These are phyloP conservation scores for Aspergillus arachidicola DNA, from an alignment of 2,329 filamentous ascomycete genomes.

Conservation along the genomic window DNA sequence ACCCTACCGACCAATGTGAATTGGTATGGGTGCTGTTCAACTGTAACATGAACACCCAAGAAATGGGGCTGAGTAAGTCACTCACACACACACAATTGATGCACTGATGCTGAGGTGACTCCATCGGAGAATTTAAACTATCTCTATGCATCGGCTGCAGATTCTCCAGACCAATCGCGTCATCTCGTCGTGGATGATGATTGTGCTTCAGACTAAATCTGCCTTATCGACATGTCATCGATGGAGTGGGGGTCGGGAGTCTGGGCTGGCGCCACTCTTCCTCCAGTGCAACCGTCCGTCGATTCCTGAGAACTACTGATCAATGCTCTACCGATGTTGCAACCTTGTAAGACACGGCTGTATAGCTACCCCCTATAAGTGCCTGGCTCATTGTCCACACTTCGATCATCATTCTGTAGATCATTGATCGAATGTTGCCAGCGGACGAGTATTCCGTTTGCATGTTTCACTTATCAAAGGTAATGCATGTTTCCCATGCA, in stretches of 20 bases:
- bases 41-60: neutral
- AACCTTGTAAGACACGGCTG: neutral
- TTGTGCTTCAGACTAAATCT: neutral
- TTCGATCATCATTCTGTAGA: neutral
- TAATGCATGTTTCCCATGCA: neutral
- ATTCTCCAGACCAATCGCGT: neutral
- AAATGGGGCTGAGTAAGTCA: neutral
- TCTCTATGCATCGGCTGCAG: neutral
- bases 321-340: neutral
- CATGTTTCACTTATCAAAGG: neutral
- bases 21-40: neutral
- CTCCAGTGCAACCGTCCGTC: neutral
- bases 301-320: neutral
- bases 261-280: neutral
- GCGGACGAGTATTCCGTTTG: no score
- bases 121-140: conserved; percentile 1
- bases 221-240: neutral
- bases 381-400: neutral
- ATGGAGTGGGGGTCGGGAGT: neutral
- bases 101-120: neutral
- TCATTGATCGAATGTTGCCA: neutral
- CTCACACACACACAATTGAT: neutral
- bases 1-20: neutral
- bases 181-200: neutral
- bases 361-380: neutral